Base-by-base conservation (phyloP, 1,284 basidiomycete species). In the Agaricales sp. region DNA sequence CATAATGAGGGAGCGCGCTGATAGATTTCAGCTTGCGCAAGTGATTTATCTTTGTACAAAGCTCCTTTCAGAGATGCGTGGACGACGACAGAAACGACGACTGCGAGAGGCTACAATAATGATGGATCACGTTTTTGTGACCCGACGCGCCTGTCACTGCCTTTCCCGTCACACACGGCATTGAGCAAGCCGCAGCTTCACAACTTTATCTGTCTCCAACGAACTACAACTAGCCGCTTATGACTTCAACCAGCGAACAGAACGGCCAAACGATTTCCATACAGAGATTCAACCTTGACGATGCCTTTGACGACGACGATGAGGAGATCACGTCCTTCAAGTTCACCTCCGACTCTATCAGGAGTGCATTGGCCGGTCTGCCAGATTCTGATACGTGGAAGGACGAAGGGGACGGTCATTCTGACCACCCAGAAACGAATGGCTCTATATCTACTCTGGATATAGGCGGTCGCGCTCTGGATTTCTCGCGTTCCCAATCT, bases 281-380 rank as follows among this genome's bases (percentile, higher is more conserved):
- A n/a, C n/a, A n/a, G n/a, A n/a, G n/a, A n/a, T 67, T 82, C 51
- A 66, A 74, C 54, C 62, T 82, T 44, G 84, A 87, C 63, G 86
- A 87, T 60, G 78, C 80, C 19, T 87, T 87, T 63, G 71, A 71
- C 18, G 75, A 78, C 45, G 83, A 83, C 16, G 74, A 77, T 50
- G 60, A 62, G 37, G 67, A 71, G 47, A 53, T 61, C 11, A 11
- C 30, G 4, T 65, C 61, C 21, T 73, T 69, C 58, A 68, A 74
- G 43, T 83, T 87, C 66, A 75, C 70, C 13, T 66, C 77, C 3
- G 73, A 74, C 44, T 66, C 68, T 22, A 71, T 86, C 51, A 76
- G 81, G 23, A 63, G 74, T 50, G 82, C 85, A 50, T 61, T 87
- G 51, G 73, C 73, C 44, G 75, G 67, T 59, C 73, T 69, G 52